Percentiles rank a stretch among this genome's conserved stretches.
These are phyloP conservation scores for Candida verbasci DNA, from an alignment of 805 yeast genomes.

Conservation along the genomic window DNA sequence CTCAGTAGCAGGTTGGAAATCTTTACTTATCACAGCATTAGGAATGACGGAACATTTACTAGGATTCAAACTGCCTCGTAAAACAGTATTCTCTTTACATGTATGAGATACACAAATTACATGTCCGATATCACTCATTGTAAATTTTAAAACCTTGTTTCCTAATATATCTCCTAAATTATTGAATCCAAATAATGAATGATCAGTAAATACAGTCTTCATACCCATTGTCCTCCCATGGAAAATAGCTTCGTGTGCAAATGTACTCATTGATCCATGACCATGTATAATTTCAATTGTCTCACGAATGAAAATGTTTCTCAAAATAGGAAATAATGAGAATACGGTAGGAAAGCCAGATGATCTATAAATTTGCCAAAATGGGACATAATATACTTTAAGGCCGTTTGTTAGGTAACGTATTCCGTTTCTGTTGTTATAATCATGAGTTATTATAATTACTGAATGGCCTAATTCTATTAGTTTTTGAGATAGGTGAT, in stretches of 20 bases:
- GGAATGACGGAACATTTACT: constrained; percentile 83
- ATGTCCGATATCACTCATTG: constrained; percentile 82
- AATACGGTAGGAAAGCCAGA: constrained; percentile 87
- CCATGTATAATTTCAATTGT: constrained; percentile 87
- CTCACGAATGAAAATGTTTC: constrained; percentile 85
- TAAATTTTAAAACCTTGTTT: constrained; percentile 79
- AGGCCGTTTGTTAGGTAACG: constrained; percentile 83
- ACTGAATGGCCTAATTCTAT: constrained; percentile 82
- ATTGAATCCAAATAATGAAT: constrained; percentile 91
- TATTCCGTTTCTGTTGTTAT: constrained; percentile 77
- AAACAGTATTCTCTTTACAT: constrained; percentile 91
- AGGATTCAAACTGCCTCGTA: constrained; percentile 82
- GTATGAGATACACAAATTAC: constrained; percentile 96
- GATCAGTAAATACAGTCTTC: constrained; percentile 90
- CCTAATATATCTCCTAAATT: constrained; percentile 80
- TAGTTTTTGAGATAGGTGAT: constrained; percentile 81
- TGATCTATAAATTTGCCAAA: constrained; percentile 72
- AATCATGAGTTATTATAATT: constrained; percentile 82
- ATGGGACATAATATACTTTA: constrained; percentile 89
- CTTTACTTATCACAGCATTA: constrained; percentile 85
- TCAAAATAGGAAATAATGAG: constrained; percentile 75
- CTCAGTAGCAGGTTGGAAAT: constrained; percentile 42
- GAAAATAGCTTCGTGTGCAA: constrained; percentile 87
- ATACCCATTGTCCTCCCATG: constrained; percentile 93
- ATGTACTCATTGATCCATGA: constrained; percentile 83